Evolutionary conservation across 768 basidiomycete species (phyloP).

Genomic region (Mycena vitilis): DNA sequence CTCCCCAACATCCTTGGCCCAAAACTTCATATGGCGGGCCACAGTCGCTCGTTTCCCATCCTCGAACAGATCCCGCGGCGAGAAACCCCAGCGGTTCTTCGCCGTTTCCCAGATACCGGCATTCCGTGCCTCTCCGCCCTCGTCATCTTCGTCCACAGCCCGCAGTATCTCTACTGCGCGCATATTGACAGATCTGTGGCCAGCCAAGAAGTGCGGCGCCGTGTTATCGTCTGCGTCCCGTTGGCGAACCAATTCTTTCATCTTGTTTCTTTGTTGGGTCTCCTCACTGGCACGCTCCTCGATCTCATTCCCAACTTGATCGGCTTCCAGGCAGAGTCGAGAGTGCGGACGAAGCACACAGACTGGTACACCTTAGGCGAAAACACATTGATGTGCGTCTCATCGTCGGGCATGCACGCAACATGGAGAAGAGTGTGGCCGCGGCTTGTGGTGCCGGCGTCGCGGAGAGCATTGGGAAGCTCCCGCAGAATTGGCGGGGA

Average conservation of each 20-base stretch:
- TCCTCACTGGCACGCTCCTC: not conserved
- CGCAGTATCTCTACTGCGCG: conserved; percentile 20
- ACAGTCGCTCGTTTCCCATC: conserved; percentile 7
- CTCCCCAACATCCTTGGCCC: not conserved
- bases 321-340: conserved; percentile 18
- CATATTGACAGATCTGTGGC: conserved; percentile 15
- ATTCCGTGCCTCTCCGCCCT: not conserved
- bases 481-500: conserved; percentile 7
- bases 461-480: conserved; percentile 8
- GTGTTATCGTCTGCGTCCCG: conserved; percentile 17
- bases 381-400: conserved; percentile 20
- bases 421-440: conserved; percentile 19
- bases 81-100: conserved; percentile 16
- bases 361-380: conserved; percentile 15
- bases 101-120: conserved; percentile 16
- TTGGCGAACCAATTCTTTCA: conserved; percentile 15
- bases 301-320: not conserved
- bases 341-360: conserved; percentile 2
- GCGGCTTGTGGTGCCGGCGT: conserved; percentile 1
- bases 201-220: conserved; percentile 22
- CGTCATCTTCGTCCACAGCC: conserved; percentile 5
- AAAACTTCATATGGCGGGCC: conserved; percentile 22
- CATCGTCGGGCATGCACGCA: conserved; percentile 14
- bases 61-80: conserved; percentile 17
- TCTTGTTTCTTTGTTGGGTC: not conserved